Evolutionary conservation across 495 filamentous ascomycete species (phyloP).

Genomic region (Venustampulla echinocandica): DNA sequence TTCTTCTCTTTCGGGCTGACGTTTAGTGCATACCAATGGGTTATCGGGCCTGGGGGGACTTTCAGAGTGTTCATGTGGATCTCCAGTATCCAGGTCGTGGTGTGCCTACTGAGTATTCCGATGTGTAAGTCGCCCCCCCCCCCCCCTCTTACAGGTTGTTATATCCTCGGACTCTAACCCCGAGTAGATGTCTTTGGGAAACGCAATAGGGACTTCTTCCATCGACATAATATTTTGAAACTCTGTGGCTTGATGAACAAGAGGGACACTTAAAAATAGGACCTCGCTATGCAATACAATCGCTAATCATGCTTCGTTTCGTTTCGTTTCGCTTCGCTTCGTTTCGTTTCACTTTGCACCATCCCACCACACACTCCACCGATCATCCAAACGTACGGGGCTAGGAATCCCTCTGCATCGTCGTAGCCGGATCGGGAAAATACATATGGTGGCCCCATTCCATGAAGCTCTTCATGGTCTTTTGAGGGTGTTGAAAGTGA

Average conservation of each 20-base stretch:
- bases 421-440: no score
- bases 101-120: constrained; percentile 65
- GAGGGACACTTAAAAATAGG: no score
- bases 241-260: constrained; percentile 20
- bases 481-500: no score
- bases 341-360: no score
- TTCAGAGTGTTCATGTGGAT: constrained; percentile 60
- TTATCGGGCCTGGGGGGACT: constrained; percentile 48
- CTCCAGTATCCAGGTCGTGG: constrained; percentile 63
- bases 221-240: constrained; percentile 58
- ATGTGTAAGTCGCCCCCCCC: constrained; percentile 56
- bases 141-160: neutral
- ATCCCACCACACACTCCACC: no score
- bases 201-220: constrained; percentile 57
- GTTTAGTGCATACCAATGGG: constrained; percentile 73
- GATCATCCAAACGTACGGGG: no score
- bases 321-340: no score
- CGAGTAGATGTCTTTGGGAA: constrained; percentile 66
- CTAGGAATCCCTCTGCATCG: no score
- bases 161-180: neutral
- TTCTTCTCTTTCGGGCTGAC: constrained; percentile 84
- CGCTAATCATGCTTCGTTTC: no score
- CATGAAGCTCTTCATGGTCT: no score
- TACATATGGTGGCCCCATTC: no score
- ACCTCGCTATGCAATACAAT: no score